Conservation (phyloP, 768 basidiomycete genomes). For the Plicaturopsis crispa region DNA sequence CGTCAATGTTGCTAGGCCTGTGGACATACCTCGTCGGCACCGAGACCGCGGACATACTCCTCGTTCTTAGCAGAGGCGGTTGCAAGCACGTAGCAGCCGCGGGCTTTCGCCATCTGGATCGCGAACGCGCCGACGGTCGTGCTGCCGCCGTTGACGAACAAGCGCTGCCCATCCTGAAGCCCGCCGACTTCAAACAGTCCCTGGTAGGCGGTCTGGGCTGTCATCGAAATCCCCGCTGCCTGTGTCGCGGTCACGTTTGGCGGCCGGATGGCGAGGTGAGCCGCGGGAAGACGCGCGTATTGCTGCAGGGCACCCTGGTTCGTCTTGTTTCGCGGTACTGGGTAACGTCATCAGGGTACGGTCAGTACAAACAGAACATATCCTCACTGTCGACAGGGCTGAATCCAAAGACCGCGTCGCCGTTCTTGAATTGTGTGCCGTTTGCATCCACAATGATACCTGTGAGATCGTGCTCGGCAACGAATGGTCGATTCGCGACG, state of each 20-base stretch:
- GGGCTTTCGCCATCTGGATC: constrained; percentile 65
- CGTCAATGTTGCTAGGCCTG: background rate
- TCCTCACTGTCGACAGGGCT: constrained; percentile 34
- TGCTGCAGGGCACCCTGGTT: constrained; percentile 52
- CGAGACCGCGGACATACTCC: constrained; percentile 45
- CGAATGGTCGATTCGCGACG: constrained; percentile 37
- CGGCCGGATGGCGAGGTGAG: constrained; percentile 36
- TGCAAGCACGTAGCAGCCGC: constrained; percentile 49
- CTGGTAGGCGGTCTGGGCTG: constrained; percentile 51
- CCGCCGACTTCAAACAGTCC: constrained; percentile 39
- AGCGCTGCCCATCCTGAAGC: constrained; percentile 47
- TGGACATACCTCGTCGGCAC: constrained; percentile 55
- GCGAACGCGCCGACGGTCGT: constrained; percentile 63
- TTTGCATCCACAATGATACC: constrained; percentile 55
- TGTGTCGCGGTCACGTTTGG: constrained; percentile 41
- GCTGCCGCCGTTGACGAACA: constrained; percentile 69
- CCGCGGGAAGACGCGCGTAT: constrained; percentile 41
- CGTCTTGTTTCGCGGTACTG: constrained; percentile 24
- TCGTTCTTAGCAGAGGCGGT: constrained; percentile 57
- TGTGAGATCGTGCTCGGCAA: constrained; percentile 55
- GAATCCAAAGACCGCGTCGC: constrained; percentile 61
- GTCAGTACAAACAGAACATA: too few relatives aligned
- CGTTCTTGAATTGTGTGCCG: constrained; percentile 41
- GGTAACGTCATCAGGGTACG: too few relatives aligned
- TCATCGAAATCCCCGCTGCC: constrained; percentile 56